These are phyloP conservation scores for Tolypocladium inflatum DNA, from an alignment of 2,329 filamentous ascomycete species.

Conservation along the genomic window DNA sequence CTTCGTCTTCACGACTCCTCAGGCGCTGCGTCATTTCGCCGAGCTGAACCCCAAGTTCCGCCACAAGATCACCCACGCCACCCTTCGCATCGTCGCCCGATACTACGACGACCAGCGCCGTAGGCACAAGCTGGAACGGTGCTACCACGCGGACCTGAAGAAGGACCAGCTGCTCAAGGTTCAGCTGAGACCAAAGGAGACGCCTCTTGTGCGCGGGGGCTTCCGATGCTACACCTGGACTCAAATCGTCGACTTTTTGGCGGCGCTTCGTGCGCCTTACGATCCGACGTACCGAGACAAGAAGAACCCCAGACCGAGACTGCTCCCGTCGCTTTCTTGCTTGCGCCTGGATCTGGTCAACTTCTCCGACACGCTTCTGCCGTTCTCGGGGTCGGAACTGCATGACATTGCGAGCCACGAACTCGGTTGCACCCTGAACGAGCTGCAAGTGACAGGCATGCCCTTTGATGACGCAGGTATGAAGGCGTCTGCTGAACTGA, in stretches of 20 bases:
- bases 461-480: constrained; percentile 38
- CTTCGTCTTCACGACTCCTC: constrained; percentile 45
- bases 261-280: constrained; percentile 40
- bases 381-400: constrained; percentile 34
- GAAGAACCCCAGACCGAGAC: constrained; percentile 26
- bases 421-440: constrained; percentile 42
- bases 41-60: constrained; percentile 34
- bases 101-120: constrained; percentile 44
- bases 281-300: constrained; percentile 29
- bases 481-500: constrained; percentile 36
- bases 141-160: constrained; percentile 33
- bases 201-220: constrained; percentile 36
- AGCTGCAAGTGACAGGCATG: constrained; percentile 42
- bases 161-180: constrained; percentile 32
- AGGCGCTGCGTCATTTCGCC: constrained; percentile 38
- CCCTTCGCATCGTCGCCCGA: constrained; percentile 42
- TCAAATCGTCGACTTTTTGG: constrained; percentile 43
- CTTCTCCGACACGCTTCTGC: constrained; percentile 36
- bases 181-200: constrained; percentile 32
- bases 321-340: constrained; percentile 36
- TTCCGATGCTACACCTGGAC: constrained; percentile 47
- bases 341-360: constrained; percentile 47
- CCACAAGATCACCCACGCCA: constrained; percentile 33
- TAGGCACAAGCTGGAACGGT: constrained; percentile 30
- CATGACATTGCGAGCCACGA: constrained; percentile 45